A percentile compares a stretch with the other conserved stretches of the same genome.
Conservation (phyloP, 495 filamentous ascomycete genomes). For the Neurospora sp. region DNA sequence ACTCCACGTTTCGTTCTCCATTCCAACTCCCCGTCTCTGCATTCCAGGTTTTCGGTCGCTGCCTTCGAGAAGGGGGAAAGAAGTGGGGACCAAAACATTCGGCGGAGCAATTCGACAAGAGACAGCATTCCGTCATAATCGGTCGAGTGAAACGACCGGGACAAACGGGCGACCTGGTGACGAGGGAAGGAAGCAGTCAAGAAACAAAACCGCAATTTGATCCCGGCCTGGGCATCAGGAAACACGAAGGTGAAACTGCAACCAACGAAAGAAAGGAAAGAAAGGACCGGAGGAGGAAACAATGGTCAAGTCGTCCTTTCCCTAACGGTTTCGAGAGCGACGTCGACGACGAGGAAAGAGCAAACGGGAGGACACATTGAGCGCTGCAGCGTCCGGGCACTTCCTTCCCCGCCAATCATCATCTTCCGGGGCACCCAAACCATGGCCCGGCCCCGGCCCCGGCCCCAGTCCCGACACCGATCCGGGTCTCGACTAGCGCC, state of each 20-base stretch:
- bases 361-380: not conserved
- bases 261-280: not conserved
- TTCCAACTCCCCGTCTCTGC: not conserved
- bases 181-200: not conserved
- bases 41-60: not conserved
- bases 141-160: not conserved
- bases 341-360: not conserved
- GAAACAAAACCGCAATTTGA: not conserved
- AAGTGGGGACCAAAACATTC: not conserved
- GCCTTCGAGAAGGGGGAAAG: not conserved
- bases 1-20: not conserved
- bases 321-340: not conserved
- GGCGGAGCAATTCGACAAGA: not conserved
- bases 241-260: not conserved
- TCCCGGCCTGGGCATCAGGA: not conserved
- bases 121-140: not conserved
- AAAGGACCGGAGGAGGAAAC: not conserved
- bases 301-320: not conserved
- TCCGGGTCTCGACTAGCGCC: not conserved
- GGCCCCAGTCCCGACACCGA: not conserved
- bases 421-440: not conserved
- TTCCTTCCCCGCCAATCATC: not conserved
- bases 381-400: not conserved
- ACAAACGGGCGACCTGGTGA: not conserved
- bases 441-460: not conserved